These are phyloP conservation scores for Choiromyces venosus DNA, from an alignment of 495 filamentous ascomycete species.

Conservation along the genomic window DNA sequence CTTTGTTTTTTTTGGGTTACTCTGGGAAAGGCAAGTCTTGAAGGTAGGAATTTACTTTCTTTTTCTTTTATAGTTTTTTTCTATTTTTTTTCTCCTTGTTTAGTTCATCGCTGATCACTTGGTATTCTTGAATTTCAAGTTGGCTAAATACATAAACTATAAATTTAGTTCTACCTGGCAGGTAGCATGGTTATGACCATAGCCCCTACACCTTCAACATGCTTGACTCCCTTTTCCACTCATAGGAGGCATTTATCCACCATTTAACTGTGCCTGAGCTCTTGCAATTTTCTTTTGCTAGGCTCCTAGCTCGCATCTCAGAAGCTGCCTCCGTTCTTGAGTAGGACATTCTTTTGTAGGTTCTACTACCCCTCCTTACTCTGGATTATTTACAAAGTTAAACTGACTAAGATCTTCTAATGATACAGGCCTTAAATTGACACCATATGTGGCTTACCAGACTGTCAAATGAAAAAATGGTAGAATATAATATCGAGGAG, in stretches of 20 bases:
- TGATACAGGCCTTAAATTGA: background rate
- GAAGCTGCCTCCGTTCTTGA: background rate
- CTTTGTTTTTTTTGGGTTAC: no score
- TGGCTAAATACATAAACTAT: no score
- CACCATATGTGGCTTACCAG: conserved; percentile 1
- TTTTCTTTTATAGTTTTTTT: no score
- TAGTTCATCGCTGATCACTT: no score
- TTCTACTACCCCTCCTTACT: no score
- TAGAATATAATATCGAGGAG: conserved; percentile 2
- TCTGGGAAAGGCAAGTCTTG: no score
- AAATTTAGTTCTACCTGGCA: conserved; percentile 7
- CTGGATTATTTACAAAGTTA: background rate
- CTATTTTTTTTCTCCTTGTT: no score
- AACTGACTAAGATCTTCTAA: background rate
- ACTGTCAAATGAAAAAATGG: background rate
- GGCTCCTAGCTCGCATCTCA: background rate
- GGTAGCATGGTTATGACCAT: conserved; percentile 13
- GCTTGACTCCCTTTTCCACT: conserved; percentile 12
- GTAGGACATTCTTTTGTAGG: background rate
- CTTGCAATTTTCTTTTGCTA: conserved; percentile 10
- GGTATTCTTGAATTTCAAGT: no score
- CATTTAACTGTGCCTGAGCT: conserved; percentile 7
- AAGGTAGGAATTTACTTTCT: no score
- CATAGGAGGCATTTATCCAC: background rate
- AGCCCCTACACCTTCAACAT: conserved; percentile 8